Conservation (phyloP, 1,139 yeast genomes). For the Saccharomyces uvarum region DNA sequence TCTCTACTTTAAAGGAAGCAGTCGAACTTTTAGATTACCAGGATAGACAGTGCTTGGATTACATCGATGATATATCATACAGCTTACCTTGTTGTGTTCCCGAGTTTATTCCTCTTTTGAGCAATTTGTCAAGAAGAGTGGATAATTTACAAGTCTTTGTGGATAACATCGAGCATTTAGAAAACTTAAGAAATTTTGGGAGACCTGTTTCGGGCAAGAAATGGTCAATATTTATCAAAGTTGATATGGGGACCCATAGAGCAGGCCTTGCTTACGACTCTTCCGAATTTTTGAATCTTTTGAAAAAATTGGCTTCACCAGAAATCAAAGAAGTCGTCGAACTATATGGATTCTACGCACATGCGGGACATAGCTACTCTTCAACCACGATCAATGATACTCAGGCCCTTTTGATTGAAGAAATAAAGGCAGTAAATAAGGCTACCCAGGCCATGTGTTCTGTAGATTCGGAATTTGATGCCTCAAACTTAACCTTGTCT, state of each 20-base stretch:
- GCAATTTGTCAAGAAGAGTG: constrained; percentile 37
- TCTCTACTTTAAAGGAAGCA: constrained; percentile 64
- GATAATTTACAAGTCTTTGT: constrained; percentile 49
- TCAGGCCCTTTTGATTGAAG: constrained; percentile 42
- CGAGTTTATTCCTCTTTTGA: constrained; percentile 44
- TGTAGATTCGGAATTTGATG: constrained; percentile 29
- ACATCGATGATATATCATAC: constrained; percentile 53
- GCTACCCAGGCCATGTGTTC: constrained; percentile 33
- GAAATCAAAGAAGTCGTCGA: constrained; percentile 33
- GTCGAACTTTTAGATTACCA: constrained; percentile 45
- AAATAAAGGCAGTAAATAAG: constrained; percentile 46
- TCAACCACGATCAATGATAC: constrained; percentile 45
- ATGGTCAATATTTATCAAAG: constrained; percentile 52
- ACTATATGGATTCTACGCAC: constrained; percentile 65
- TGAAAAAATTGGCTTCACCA: constrained; percentile 30
- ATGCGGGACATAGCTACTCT: constrained; percentile 69
- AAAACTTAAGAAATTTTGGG: constrained; percentile 38
- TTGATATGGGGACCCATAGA: constrained; percentile 55
- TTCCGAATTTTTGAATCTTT: constrained; percentile 30
- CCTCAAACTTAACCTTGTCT: constrained; percentile 26
- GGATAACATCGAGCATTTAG: constrained; percentile 53
- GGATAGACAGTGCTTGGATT: constrained; percentile 34
- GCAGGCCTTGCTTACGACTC: constrained; percentile 48
- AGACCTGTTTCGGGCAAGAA: constrained; percentile 28
- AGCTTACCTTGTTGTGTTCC: constrained; percentile 61